phyloP scores from a whole-genome alignment of 1,284 basidiomycete genomes.

The Microbotryomycetes sp. region DNA sequence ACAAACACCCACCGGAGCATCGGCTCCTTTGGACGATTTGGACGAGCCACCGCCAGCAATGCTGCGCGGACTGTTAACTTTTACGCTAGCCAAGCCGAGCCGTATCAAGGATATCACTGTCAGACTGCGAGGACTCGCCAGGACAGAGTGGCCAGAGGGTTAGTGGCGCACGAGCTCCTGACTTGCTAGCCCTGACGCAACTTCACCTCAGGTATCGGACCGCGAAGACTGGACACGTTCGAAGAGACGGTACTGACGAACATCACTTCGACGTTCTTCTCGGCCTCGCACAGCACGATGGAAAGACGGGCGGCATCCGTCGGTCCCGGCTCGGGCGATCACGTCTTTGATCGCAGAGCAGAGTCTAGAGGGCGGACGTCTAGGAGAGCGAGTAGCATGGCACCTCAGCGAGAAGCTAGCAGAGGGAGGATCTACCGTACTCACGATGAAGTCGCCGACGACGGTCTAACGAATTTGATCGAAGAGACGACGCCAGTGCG shows the following conservation, averaged over 20 bases:
- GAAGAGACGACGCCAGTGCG: background rate
- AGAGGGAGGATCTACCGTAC: conserved; percentile 16
- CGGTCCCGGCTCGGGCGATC: conserved; percentile 56
- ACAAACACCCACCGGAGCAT: background rate
- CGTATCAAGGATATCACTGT: conserved; percentile 79
- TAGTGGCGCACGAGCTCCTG: conserved; percentile 31
- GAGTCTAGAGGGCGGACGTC: conserved; percentile 10
- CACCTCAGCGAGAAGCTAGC: conserved; percentile 21
- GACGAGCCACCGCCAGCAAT: conserved; percentile 60
- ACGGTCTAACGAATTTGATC: background rate
- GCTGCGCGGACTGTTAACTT: conserved; percentile 76
- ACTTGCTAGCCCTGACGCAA: no score
- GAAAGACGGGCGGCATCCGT: conserved; percentile 62
- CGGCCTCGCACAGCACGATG: conserved; percentile 42
- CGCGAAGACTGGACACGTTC: conserved; percentile 65
- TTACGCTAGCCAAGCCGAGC: conserved; percentile 73
- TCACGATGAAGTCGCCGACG: conserved; percentile 4
- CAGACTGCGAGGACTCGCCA: conserved; percentile 60
- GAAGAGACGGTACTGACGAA: conserved; percentile 75
- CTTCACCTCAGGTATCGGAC: conserved; percentile 65
- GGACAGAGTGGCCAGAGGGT: conserved; percentile 81
- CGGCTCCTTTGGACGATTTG: conserved; percentile 17
- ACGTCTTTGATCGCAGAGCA: background rate
- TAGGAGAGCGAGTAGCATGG: conserved; percentile 20
- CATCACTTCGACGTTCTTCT: conserved; percentile 66